phyloP scores from a whole-genome alignment of 1,139 yeast species.

The Arxiozyma bovina region DNA sequence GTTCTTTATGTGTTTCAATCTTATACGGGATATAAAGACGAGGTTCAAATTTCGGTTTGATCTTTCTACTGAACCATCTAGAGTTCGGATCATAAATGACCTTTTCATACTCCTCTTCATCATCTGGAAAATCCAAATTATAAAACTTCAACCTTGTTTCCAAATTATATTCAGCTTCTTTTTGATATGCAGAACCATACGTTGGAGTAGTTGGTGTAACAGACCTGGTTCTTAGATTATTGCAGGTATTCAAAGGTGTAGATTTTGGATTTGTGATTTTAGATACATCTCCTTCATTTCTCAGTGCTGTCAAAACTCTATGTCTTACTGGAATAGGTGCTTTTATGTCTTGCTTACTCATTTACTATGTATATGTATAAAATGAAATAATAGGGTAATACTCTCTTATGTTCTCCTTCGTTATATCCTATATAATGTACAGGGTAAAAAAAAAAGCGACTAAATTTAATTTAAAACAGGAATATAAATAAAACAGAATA shows the following conservation, averaged over 20 bases:
- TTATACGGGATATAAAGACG: slow-evolving; percentile 65
- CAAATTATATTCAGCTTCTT: slow-evolving; percentile 20
- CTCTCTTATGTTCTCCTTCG: neutral
- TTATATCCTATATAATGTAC: no score
- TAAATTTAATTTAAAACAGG: neutral
- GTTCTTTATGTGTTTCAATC: slow-evolving; percentile 61
- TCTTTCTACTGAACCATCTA: slow-evolving; percentile 46
- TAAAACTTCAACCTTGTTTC: slow-evolving; percentile 40
- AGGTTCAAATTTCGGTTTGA: slow-evolving; percentile 49
- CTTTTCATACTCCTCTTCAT: slow-evolving; percentile 35
- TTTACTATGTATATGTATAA: neutral
- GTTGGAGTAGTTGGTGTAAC: slow-evolving; percentile 22
- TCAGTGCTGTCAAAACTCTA: slow-evolving; percentile 13
- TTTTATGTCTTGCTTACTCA: slow-evolving; percentile 16
- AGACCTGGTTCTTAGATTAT: slow-evolving; percentile 19
- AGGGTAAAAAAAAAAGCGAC: no score
- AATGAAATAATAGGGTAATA: no score
- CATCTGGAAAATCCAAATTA: slow-evolving; percentile 50
- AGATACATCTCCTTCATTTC: slow-evolving; percentile 12
- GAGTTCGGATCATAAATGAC: slow-evolving; percentile 44
- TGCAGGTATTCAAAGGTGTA: slow-evolving; percentile 8
- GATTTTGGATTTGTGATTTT: slow-evolving; percentile 17
- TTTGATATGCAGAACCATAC: slow-evolving; percentile 19
- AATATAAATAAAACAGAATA: neutral
- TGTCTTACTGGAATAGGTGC: slow-evolving; percentile 25